Evolutionary conservation across 2,329 filamentous ascomycete species (phyloP).

Genomic region (Neopestalotiopsis rosae): DNA sequence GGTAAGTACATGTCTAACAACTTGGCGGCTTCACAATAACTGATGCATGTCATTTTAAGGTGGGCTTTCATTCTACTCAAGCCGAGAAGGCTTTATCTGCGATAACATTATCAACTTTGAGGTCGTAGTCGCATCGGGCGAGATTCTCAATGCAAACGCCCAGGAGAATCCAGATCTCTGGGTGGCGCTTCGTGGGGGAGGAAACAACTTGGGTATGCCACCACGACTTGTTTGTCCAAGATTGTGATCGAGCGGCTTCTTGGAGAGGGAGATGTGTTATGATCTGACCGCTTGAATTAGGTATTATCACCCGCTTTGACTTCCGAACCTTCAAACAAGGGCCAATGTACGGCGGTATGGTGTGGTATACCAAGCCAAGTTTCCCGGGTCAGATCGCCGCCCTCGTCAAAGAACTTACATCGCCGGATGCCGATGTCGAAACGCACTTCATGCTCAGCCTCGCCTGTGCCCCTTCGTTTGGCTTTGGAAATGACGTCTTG

Average conservation of each 20-base stretch:
- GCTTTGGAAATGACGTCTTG: conserved; percentile 8
- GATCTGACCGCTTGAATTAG: background rate
- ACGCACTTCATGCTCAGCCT: conserved; percentile 21
- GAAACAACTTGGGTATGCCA: background rate
- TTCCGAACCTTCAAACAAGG: conserved; percentile 11
- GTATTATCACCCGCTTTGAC: background rate
- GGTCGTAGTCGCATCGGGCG: conserved; percentile 14
- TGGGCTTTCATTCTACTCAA: conserved; percentile 11
- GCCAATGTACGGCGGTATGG: conserved; percentile 11
- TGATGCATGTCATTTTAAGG: background rate
- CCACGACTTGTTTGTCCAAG: background rate
- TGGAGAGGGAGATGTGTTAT: too few relatives aligned
- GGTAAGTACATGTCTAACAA: background rate
- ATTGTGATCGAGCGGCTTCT: too few relatives aligned
- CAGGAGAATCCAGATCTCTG: background rate
- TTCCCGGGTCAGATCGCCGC: conserved; percentile 14
- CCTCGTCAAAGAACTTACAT: conserved; percentile 10
- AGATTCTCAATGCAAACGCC: conserved; percentile 14
- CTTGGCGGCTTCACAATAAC: background rate
- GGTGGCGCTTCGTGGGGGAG: background rate
- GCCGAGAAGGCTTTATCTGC: conserved; percentile 16
- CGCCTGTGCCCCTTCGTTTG: conserved; percentile 1
- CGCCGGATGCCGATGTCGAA: conserved; percentile 13
- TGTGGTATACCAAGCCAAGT: background rate
- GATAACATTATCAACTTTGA: conserved; percentile 17